phyloP scores from a whole-genome alignment of 768 basidiomycete species.

The Hydnomerulius pinastri region DNA sequence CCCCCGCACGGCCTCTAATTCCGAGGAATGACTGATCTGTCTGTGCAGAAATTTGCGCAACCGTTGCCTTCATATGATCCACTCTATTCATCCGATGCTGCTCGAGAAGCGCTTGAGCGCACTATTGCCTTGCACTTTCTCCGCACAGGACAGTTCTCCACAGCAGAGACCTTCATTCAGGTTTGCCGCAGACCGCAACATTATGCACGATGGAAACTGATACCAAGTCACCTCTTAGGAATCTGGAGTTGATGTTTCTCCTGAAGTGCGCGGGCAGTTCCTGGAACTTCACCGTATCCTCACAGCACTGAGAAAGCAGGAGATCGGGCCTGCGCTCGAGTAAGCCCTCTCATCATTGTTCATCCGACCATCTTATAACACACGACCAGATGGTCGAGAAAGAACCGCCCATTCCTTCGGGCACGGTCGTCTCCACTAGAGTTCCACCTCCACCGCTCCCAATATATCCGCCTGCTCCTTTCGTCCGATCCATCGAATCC shows the following conservation, averaged over 20 bases:
- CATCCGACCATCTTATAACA: not conserved
- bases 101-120: slow-evolving; percentile 62
- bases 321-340: slow-evolving; percentile 79
- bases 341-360: slow-evolving; percentile 37
- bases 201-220: slow-evolving; percentile 3
- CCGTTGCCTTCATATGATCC: slow-evolving; percentile 65
- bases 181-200: slow-evolving; percentile 48
- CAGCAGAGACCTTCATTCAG: slow-evolving; percentile 72
- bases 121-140: slow-evolving; percentile 78
- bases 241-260: slow-evolving; percentile 56
- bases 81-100: slow-evolving; percentile 63
- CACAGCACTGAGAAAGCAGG: slow-evolving; percentile 60
- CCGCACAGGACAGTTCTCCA: slow-evolving; percentile 78
- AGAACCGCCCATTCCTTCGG: slow-evolving; percentile 65
- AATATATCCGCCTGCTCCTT: slow-evolving; percentile 80
- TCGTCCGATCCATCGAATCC: slow-evolving; percentile 60
- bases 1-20: not conserved
- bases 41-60: slow-evolving; percentile 57
- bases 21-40: slow-evolving; percentile 7
- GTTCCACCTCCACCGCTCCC: slow-evolving; percentile 88
- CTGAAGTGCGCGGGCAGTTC: slow-evolving; percentile 56
- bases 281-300: slow-evolving; percentile 73
- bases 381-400: slow-evolving; percentile 71
- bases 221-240: slow-evolving; percentile 48
- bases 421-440: slow-evolving; percentile 79